Evolutionary conservation across 2,329 filamentous ascomycete genomes (phyloP).

Genomic region (Cordyceps farinosa): DNA sequence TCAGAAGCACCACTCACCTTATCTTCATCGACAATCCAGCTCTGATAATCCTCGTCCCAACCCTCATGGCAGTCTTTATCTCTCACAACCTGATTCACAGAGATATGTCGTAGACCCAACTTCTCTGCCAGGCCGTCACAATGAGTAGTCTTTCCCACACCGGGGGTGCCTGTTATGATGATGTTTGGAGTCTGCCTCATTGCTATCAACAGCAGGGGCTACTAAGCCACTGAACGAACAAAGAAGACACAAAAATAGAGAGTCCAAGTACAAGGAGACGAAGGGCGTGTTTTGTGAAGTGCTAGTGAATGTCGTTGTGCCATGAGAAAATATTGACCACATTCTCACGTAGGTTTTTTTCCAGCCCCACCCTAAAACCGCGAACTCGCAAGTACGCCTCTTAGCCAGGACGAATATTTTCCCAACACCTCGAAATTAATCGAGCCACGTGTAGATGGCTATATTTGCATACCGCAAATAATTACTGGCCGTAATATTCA

Average conservation of each 20-base stretch:
- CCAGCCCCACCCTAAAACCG: constrained; percentile 9
- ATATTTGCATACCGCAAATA: background rate
- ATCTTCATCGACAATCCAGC: constrained; percentile 94
- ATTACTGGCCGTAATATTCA: constrained; percentile 4
- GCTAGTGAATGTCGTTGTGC: background rate
- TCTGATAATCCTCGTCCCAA: constrained; percentile 79
- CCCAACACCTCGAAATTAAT: background rate
- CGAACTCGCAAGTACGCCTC: background rate
- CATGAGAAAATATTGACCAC: background rate
- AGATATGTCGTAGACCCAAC: constrained; percentile 75
- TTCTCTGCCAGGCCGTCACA: constrained; percentile 75
- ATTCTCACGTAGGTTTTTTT: background rate
- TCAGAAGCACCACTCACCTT: constrained; percentile 56
- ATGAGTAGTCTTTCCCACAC: constrained; percentile 93
- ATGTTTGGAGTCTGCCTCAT: constrained; percentile 71
- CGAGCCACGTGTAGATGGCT: background rate
- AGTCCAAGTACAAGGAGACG: background rate
- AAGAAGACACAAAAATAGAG: background rate
- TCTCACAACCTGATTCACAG: constrained; percentile 89
- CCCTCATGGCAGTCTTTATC: constrained; percentile 83
- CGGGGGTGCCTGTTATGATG: constrained; percentile 91
- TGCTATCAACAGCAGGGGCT: background rate
- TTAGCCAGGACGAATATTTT: background rate
- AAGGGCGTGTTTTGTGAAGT: background rate
- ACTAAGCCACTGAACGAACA: background rate